Conservation (phyloP, 2,329 filamentous ascomycete species). For the Sporothrix pseudoabietina region DNA sequence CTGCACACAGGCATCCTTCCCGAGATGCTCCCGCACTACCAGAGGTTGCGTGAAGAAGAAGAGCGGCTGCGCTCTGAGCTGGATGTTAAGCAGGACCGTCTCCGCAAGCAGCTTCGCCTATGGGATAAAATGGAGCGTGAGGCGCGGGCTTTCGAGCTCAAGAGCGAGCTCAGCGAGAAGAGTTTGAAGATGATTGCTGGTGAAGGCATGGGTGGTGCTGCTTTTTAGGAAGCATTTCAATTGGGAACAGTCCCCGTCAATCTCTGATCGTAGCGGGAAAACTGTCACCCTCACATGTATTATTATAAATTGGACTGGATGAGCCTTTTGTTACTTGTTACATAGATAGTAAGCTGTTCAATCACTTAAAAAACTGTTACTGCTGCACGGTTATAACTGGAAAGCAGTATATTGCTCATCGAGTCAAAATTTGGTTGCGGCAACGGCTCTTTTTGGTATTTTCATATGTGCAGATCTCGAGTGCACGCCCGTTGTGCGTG, state of each 20-base stretch:
- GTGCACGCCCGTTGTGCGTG: slow-evolving; percentile 12
- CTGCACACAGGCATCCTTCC: slow-evolving; percentile 53
- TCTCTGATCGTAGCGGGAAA: neutral
- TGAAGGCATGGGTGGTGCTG: slow-evolving; percentile 57
- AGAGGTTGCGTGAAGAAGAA: slow-evolving; percentile 59
- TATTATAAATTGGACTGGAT: neutral
- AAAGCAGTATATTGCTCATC: neutral
- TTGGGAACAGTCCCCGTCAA: neutral
- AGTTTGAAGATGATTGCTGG: slow-evolving; percentile 60
- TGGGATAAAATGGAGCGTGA: slow-evolving; percentile 61
- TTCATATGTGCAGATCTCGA: slow-evolving; percentile 11
- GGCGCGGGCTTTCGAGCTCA: slow-evolving; percentile 55
- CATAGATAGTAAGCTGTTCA: neutral
- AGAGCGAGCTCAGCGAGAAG: slow-evolving; percentile 59
- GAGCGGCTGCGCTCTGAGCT: slow-evolving; percentile 59
- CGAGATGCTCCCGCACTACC: slow-evolving; percentile 58
- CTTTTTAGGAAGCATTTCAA: slow-evolving; percentile 47
- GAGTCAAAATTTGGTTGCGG: neutral
- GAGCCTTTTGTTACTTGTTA: neutral
- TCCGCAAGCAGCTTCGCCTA: slow-evolving; percentile 54
- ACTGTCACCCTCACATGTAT: neutral
- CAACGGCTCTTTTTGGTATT: slow-evolving; percentile 21
- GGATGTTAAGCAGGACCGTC: slow-evolving; percentile 55
- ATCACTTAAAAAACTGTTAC: neutral
- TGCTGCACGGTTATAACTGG: neutral